Evolutionary conservation across 129 eudicot species (phyloP).

Genomic region (Escallonia herrerae): DNA sequence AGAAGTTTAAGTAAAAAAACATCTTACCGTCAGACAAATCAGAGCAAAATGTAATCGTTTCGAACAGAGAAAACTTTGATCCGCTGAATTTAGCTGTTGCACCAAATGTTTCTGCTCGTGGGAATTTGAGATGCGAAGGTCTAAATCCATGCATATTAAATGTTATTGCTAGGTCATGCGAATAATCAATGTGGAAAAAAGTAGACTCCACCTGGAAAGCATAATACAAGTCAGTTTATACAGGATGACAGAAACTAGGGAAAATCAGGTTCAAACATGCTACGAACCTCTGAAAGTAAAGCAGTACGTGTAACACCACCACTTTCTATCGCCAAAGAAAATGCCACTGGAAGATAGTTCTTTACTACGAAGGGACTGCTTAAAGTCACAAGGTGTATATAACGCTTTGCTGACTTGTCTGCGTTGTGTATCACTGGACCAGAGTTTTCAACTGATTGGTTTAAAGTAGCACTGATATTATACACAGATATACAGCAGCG

Average conservation of each 20-base stretch:
- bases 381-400: conserved; percentile 58
- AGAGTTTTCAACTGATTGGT: conserved; percentile 15
- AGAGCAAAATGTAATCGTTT: conserved; percentile 53
- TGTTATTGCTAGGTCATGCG: conserved; percentile 71
- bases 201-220: conserved; percentile 82
- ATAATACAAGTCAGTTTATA: conserved; percentile 10
- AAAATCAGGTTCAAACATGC: conserved; percentile 12
- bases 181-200: conserved; percentile 80
- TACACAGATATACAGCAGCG: conserved; percentile 88
- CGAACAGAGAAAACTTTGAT: conserved; percentile 65
- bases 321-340: conserved; percentile 68
- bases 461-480: conserved; percentile 12
- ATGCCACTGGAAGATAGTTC: conserved; percentile 63
- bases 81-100: conserved; percentile 74
- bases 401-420: conserved; percentile 45
- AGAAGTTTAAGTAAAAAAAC: neutral
- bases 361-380: conserved; percentile 68
- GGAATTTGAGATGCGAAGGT: conserved; percentile 70
- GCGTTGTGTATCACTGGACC: conserved; percentile 19
- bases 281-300: conserved; percentile 67
- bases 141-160: conserved; percentile 52
- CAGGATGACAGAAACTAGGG: neutral
- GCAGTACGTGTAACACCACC: conserved; percentile 67
- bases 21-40: conserved; percentile 45
- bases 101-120: conserved; percentile 81